Percentiles rank a stretch among this genome's conserved stretches.
phyloP scores from a whole-genome alignment of 805 yeast genomes.

The Blastobotrys muscicola region DNA sequence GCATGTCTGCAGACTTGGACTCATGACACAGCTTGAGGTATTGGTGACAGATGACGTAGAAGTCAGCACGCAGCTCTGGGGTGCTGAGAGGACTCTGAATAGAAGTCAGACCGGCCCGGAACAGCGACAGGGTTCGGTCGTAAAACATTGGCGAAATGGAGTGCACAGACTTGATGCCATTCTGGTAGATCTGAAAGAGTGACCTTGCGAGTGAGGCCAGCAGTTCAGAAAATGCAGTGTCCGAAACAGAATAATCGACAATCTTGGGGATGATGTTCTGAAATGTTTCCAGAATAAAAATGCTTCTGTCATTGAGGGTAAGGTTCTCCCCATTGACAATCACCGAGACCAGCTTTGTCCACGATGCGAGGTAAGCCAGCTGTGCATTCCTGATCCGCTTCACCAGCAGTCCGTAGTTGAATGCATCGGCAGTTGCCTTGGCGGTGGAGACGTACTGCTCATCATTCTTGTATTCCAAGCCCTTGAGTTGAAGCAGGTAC shows the following conservation, averaged over 20 bases:
- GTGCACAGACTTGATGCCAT: constrained; percentile 22
- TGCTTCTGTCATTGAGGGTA: constrained; percentile 36
- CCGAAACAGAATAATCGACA: constrained; percentile 60
- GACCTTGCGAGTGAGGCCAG: constrained; percentile 67
- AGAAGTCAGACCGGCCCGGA: constrained; percentile 67
- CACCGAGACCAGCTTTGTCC: constrained; percentile 75
- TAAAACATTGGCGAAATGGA: constrained; percentile 24
- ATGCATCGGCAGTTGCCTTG: constrained; percentile 34
- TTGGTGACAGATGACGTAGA: constrained; percentile 64
- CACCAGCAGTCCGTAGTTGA: constrained; percentile 33
- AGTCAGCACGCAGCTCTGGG: constrained; percentile 60
- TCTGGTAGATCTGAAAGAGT: constrained; percentile 53
- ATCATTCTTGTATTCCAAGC: constrained; percentile 15
- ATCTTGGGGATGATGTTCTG: constrained; percentile 70
- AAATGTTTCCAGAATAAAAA: constrained; percentile 66
- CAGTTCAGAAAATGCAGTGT: constrained; percentile 61
- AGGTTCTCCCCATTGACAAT: constrained; percentile 55
- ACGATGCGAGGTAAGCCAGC: constrained; percentile 58
- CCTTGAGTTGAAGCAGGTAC: constrained; percentile 17
- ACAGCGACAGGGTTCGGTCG: constrained; percentile 55
- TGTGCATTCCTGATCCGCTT: constrained; percentile 34
- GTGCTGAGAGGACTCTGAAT: constrained; percentile 62
- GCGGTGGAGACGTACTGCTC: constrained; percentile 7
- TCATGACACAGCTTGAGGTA: constrained; percentile 45
- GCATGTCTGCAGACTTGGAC: constrained; percentile 7